Evolutionary conservation across 495 filamentous ascomycete species (phyloP), one percentile per base, ranked within the genome.

Genomic region (Rhypophila decipiens): DNA sequence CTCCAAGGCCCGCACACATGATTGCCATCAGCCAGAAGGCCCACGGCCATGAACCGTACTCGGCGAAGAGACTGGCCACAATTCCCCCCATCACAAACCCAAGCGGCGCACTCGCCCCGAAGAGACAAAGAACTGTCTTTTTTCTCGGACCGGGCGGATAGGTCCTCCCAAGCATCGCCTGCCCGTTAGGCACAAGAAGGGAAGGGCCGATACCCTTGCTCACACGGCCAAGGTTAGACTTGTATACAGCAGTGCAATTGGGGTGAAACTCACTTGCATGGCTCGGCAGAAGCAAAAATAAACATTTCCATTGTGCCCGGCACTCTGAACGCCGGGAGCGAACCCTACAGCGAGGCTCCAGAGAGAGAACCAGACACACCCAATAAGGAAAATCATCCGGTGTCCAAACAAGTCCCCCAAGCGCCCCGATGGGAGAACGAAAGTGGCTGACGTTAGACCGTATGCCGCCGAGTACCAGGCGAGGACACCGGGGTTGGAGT

Each of bases 361-460:
- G 17, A 83, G 33, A 0, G 68, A 69, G 39, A 82, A 78, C 84
- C 84, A 87, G 24, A 68, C 13, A 45, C 74, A 86, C 0, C 82
- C 84, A 24, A 77, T 58, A n/a, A 81, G 57, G 53, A 87, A 83
- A 47, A 88, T 65, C 7, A 65, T 66, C 46, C 80, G 79, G 57
- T 85, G 80, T 20, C 85, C 83, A 47, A 78, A 80, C 4, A 85
- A 58, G 46, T 87, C 84, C 0, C 85, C 84, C 3, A 85, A 66
- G 4, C 83, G 72, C 11, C 84, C 85, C 3, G 79, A 73, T 5
- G 80, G 71, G 10, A 87, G 68, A 39, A 87, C 83, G 52, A 87
- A 86, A 0, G 81, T 84, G n/a, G 84, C 83, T 5, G 79, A 75
- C 0, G 82, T 86, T 13, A 83, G 55, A n/a, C 71, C 68, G 57